Base-by-base conservation (phyloP, 1,139 yeast species). In the Taphrina flavorubra region DNA sequence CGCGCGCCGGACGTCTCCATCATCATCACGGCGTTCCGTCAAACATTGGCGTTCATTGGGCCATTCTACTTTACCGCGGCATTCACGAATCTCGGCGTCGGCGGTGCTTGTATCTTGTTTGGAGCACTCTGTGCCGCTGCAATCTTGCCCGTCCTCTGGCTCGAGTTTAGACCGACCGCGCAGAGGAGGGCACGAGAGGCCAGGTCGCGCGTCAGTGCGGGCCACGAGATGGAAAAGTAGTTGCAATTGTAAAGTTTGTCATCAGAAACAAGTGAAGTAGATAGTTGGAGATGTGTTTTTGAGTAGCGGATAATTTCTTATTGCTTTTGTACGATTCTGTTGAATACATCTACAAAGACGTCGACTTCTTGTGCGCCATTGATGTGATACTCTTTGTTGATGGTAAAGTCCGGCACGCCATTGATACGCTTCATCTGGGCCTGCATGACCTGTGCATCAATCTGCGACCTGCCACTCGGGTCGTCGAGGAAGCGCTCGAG, bases 341-440 rank as follows among this genome's bases (percentile, higher is more conserved):
- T 65, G 11, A 70, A 68, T 11, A 68, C 44, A 47, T 56, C 37
- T 47, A 56, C 65, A 55, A 71, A 71, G n/a, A 49, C 67, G 16
- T 57, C 70, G 3, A 71, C 67, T 18, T 66, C 72, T 61, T 71
- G 72, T 7, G 72, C 70, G 8, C 72, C 72, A 37, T 70, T 70
- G 11, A 71, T 44, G 51, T 64, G 68, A 37, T 59, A 34, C 40
- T 59, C 47, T 31, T 46, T 64, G 13, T 64, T 65, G 42, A 71
- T 65, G 16, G 71, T 68, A 40, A 67, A 70, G 51, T 71, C 71
- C n/a, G 72, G 72, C 18, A 71, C 72, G 16, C 72, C 72, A 8
- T 70, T 69, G 31, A 71, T 55, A 31, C 68, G 60, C 59, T 46
- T 62, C 40, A 51, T 46, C 53, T 62, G 60, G 8, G 59, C 66